Evolutionary conservation across 129 eudicot genomes (phyloP).

Genomic region (Smallanthus sonchifolius): DNA sequence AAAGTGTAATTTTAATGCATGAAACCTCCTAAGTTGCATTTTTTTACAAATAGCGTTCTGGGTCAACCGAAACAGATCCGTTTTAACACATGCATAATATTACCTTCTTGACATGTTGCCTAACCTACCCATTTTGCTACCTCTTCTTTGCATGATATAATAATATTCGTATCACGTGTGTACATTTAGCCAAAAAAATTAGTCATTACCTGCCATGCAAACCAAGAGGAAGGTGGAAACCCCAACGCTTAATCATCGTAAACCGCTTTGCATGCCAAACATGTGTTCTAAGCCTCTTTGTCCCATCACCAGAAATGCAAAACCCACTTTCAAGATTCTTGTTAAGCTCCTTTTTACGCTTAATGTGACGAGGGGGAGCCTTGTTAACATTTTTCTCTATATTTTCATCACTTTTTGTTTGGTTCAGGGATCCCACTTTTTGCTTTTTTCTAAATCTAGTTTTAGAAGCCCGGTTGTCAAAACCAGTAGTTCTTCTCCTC

Average conservation of each 20-base stretch:
- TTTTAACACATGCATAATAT: not conserved
- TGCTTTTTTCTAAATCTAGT: constrained; percentile 45
- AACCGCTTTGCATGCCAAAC: constrained; percentile 95
- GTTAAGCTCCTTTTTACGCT: constrained; percentile 63
- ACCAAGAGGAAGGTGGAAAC: constrained; percentile 80
- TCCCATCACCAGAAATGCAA: constrained; percentile 70
- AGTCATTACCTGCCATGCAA: constrained; percentile 70
- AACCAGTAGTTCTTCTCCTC: constrained; percentile 67
- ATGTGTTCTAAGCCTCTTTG: constrained; percentile 84
- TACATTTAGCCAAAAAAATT: not conserved
- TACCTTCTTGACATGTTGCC: not conserved
- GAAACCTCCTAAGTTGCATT: not conserved
- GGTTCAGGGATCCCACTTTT: constrained; percentile 19
- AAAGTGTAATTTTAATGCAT: too few species aligned
- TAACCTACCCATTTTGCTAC: not conserved
- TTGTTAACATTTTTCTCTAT: constrained; percentile 23
- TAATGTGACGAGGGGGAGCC: constrained; percentile 57
- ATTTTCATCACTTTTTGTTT: constrained; percentile 1
- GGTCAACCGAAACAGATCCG: not conserved
- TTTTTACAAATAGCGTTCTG: not conserved
- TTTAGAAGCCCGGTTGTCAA: constrained; percentile 50
- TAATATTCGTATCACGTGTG: not conserved
- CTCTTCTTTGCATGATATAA: not conserved
- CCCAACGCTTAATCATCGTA: constrained; percentile 73
- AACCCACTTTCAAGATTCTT: constrained; percentile 55